Conservation (phyloP, 176 grass and related monocot genomes). For the Eragrostis curvula region DNA sequence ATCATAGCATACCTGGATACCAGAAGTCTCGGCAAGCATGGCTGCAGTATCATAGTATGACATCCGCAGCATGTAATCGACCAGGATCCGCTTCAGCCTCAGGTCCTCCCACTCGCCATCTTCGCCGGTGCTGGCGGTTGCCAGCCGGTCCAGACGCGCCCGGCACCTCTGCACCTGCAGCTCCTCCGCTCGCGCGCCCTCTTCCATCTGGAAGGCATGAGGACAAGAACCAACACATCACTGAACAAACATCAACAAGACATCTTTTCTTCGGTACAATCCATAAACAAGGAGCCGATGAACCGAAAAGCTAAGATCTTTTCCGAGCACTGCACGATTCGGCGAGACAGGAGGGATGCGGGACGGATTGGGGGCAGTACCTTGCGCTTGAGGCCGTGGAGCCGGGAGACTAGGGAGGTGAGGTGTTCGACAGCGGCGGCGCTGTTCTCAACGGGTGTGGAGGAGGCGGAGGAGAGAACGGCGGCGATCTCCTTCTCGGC, state of each 20-base stretch:
- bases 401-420: conserved; percentile 87
- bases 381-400: conserved; percentile 98
- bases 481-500: conserved; percentile 89
- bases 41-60: conserved; percentile 82
- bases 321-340: not conserved
- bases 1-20: conserved; percentile 72
- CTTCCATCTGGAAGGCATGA: conserved; percentile 63
- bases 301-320: conserved; percentile 16
- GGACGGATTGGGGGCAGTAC: conserved; percentile 11
- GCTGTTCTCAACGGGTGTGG: not conserved
- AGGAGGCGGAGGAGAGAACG: conserved; percentile 62
- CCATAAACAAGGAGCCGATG: conserved; percentile 3
- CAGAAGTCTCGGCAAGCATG: conserved; percentile 56
- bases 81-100: conserved; percentile 80
- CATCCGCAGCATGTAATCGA: conserved; percentile 99
- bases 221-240: conserved; percentile 21
- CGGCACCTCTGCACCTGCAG: conserved; percentile 84
- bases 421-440: conserved; percentile 66
- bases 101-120: conserved; percentile 64
- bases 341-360: not conserved
- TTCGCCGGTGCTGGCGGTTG: conserved; percentile 46
- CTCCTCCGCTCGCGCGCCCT: conserved; percentile 64
- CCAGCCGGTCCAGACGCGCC: conserved; percentile 78
- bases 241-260: conserved; percentile 15
- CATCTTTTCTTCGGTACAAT: not conserved